phyloP scores from a whole-genome alignment of 2,329 filamentous ascomycete species.

The Xylaria sp. region DNA sequence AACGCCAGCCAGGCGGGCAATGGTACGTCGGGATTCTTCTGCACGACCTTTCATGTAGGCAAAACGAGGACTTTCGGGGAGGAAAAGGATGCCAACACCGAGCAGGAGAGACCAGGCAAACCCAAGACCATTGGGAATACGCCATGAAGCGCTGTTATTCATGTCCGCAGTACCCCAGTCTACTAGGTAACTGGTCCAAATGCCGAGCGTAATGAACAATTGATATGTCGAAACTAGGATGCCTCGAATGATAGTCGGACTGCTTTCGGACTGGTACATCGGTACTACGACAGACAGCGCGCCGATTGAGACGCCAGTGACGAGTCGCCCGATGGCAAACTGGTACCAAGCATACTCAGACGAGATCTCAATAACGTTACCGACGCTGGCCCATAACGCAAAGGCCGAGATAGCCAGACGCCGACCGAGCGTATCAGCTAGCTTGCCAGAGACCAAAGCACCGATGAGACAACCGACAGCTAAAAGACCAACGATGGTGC shows the following conservation, averaged over 20 bases:
- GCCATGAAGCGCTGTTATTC: slow-evolving; percentile 63
- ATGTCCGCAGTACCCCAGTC: slow-evolving; percentile 65
- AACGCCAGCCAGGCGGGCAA: slow-evolving; percentile 59
- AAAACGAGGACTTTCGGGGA: slow-evolving; percentile 66
- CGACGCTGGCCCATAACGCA: slow-evolving; percentile 70
- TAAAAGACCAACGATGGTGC: slow-evolving; percentile 71
- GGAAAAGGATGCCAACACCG: slow-evolving; percentile 60
- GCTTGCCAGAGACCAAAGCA: slow-evolving; percentile 65
- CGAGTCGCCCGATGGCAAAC: slow-evolving; percentile 70
- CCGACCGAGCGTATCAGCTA: slow-evolving; percentile 71
- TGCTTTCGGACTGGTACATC: slow-evolving; percentile 75
- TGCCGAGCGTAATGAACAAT: slow-evolving; percentile 75
- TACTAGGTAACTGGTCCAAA: slow-evolving; percentile 67
- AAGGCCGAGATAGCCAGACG: slow-evolving; percentile 70
- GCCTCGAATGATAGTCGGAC: slow-evolving; percentile 71
- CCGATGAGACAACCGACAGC: slow-evolving; percentile 69
- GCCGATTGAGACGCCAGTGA: slow-evolving; percentile 74
- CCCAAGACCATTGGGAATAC: slow-evolving; percentile 68
- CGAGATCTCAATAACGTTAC: slow-evolving; percentile 71
- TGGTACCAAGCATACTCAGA: slow-evolving; percentile 68
- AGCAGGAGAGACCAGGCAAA: slow-evolving; percentile 66
- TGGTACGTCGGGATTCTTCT: slow-evolving; percentile 60
- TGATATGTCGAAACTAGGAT: slow-evolving; percentile 73
- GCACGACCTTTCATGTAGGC: slow-evolving; percentile 59
- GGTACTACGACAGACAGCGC: slow-evolving; percentile 71